Percentiles rank a stretch among this genome's conserved stretches.
phyloP scores from a whole-genome alignment of 78 protist species.

The Dictyostelium intermedium region DNA sequence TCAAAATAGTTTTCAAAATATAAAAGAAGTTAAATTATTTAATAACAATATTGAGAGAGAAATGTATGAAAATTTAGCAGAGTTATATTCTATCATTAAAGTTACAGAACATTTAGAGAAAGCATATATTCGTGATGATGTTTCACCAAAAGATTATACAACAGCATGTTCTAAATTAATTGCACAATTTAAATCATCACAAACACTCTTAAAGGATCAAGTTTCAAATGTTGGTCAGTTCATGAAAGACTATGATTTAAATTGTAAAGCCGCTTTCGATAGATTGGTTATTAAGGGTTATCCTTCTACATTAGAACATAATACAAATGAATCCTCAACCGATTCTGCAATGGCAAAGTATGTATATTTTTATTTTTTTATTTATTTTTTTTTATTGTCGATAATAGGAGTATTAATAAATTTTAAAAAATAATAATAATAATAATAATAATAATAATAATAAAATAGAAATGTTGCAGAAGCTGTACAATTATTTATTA shows the following conservation, averaged over 20 bases:
- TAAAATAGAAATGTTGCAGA: conserved; percentile 83
- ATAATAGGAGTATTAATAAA: not conserved
- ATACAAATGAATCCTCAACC: conserved; percentile 27
- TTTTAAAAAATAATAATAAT: not conserved
- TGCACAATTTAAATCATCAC: conserved; percentile 88
- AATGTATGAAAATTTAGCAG: conserved; percentile 84
- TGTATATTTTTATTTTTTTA: not conserved
- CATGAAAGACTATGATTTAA: conserved; percentile 82
- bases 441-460: not conserved
- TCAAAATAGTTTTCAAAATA: not conserved
- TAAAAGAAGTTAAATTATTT: conserved; percentile 81
- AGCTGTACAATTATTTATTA: conserved; percentile 88
- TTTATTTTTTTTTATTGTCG: not conserved
- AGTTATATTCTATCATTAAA: conserved; percentile 85
- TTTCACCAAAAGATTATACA: conserved; percentile 82
- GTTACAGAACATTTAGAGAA: conserved; percentile 85
- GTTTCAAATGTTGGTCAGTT: conserved; percentile 65
- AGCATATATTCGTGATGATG: conserved; percentile 88
- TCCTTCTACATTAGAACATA: conserved; percentile 60
- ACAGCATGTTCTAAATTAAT: conserved; percentile 88
- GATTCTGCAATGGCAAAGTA: conserved; percentile 71
- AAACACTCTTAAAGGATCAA: conserved; percentile 43
- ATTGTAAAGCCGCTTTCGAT: conserved; percentile 74
- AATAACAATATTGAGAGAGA: conserved; percentile 79
- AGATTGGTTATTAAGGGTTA: conserved; percentile 62